Conservation (phyloP, 371 early-diverging fungal genomes). For the Dinochytrium kinnereticum region DNA sequence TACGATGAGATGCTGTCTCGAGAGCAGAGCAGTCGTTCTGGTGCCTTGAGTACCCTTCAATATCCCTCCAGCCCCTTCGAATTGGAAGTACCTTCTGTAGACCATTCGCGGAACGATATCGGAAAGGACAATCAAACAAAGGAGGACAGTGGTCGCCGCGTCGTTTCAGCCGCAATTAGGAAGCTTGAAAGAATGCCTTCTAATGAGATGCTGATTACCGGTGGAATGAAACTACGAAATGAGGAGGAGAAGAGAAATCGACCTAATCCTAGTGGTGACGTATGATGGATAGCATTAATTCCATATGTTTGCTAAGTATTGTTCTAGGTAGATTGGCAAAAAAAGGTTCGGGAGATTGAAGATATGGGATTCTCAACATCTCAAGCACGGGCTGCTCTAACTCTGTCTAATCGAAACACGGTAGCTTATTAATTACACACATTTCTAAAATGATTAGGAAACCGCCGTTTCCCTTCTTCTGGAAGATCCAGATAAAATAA, state of each 20-base stretch:
- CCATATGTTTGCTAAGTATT: background rate
- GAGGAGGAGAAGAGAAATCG: background rate
- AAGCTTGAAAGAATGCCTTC: slow-evolving; percentile 31
- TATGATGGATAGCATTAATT: background rate
- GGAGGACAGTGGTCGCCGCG: background rate
- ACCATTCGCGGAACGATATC: background rate
- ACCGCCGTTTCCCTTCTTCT: slow-evolving; percentile 65
- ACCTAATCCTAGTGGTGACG: background rate
- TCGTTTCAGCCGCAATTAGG: slow-evolving; percentile 22
- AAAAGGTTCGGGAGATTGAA: slow-evolving; percentile 57
- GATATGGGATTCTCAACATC: slow-evolving; percentile 76
- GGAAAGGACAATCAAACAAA: background rate
- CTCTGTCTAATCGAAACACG: slow-evolving; percentile 60
- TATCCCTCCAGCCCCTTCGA: background rate
- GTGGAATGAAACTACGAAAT: background rate
- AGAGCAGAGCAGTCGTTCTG: slow-evolving; percentile 26
- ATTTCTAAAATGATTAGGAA: slow-evolving; percentile 42
- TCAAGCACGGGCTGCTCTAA: slow-evolving; percentile 68
- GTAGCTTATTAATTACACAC: slow-evolving; percentile 34
- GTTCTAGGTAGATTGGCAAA: slow-evolving; percentile 37
- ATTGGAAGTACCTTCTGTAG: background rate
- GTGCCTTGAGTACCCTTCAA: background rate
- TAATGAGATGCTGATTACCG: slow-evolving; percentile 16
- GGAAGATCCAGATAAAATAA: slow-evolving; percentile 62
- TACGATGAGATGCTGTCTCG: slow-evolving; percentile 61